Evolutionary conservation across 1,284 basidiomycete genomes (phyloP), one percentile per base, ranked within the genome.

Genomic region (Exobasidium rhododendri): DNA sequence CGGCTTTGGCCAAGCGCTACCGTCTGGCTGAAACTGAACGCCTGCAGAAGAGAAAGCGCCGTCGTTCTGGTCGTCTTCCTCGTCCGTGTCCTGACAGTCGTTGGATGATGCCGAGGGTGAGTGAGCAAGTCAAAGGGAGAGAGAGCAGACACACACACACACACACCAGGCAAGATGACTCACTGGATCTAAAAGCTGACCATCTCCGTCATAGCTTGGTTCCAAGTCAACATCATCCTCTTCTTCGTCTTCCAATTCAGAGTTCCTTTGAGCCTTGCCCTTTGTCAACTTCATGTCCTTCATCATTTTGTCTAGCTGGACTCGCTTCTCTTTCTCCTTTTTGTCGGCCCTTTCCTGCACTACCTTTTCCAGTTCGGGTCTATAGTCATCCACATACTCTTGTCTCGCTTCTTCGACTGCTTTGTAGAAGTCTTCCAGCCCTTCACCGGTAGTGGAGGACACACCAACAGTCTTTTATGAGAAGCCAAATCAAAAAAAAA

Each of bases 371-470:
- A 98, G 85, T 75, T 97, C 92, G 0, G 94, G 93, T 49, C 92
- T 85, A 80, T 97, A 97, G 66, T 94, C 91, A 64, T 91, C 92
- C 77, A 75, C 52, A 80, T 97, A 99, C 81, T 96, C 92, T 59
- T 87, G 83, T 65, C 92, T 84, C 1, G 91, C 92, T 49, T 86
- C 88, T 64, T 94, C 88, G 3, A 99, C 92, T 0, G 92, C 92
- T 20, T 88, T 85, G 74, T 98, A 89, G 79, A 98, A 97, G 58
- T 90, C 89, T 66, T 88, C 84, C 78, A 99, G 87, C 4, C 96
- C 96, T 54, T 87, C 88, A 11, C 96, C 96, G 0, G 96, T 97
- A 83, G 92, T 85, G 47, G 94, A 94, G 13, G 92, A 94, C 7
- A 98, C 93, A 24, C 94, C 94, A 11, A 98, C 94, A 5, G 94